A percentile compares a stretch with the other conserved stretches of the same genome.
Evolutionary conservation across 495 filamentous ascomycete species (phyloP).

Genomic region (Lepidopterella palustris): DNA sequence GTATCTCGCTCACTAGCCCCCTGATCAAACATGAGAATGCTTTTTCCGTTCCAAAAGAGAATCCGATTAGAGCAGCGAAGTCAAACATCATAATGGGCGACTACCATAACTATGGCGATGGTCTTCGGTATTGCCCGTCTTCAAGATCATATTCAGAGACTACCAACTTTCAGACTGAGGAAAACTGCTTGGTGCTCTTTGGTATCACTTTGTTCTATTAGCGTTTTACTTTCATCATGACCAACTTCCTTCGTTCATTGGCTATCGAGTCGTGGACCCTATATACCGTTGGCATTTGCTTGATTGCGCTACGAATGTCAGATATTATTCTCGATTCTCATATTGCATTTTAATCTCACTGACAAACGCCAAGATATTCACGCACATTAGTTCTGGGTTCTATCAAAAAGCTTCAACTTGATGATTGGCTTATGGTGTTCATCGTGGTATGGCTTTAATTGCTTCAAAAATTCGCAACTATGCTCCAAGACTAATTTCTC

Average conservation of each 20-base stretch:
- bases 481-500: neutral
- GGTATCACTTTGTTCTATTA: neutral
- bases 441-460: conserved; percentile 44
- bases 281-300: conserved; percentile 38
- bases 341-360: neutral
- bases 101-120: no score
- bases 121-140: no score
- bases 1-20: neutral
- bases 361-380: conserved; percentile 19
- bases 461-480: conserved; percentile 27
- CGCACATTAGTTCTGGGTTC: conserved; percentile 42
- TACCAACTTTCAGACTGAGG: neutral
- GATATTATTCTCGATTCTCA: neutral
- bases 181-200: neutral
- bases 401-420: conserved; percentile 44
- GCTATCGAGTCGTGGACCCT: conserved; percentile 47
- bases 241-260: neutral
- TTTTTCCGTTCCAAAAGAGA: neutral
- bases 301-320: conserved; percentile 37
- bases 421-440: conserved; percentile 56
- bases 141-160: no score
- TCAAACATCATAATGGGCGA: neutral
- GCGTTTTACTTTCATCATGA: neutral
- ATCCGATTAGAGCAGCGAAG: neutral
- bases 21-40: neutral